Conservation (phyloP, 257 asterid genomes). For the Thymus mandschuricus region DNA sequence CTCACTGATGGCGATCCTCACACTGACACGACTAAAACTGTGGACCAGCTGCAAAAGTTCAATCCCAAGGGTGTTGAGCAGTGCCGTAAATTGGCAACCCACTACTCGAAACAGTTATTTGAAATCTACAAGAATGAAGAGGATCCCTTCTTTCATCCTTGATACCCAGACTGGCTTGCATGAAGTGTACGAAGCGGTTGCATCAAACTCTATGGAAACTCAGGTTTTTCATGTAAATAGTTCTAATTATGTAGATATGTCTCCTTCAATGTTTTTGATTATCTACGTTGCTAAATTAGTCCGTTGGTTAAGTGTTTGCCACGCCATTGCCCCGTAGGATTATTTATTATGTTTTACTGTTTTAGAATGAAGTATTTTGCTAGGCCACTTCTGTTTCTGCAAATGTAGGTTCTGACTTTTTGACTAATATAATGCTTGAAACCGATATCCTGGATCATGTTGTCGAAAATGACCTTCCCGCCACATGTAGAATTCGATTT, state of each 20-base stretch:
- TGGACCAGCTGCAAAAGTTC: constrained; percentile 50
- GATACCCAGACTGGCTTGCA: background rate
- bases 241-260: background rate
- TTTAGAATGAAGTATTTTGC: background rate
- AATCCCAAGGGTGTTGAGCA: constrained; percentile 43
- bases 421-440: background rate
- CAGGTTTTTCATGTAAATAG: background rate
- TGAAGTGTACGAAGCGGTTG: background rate
- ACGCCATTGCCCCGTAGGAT: background rate
- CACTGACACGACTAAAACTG: constrained; percentile 48
- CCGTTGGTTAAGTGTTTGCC: too few relatives aligned
- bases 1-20: constrained; percentile 55
- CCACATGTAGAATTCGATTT: background rate
- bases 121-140: constrained; percentile 53
- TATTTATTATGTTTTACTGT: too few relatives aligned
- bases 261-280: background rate
- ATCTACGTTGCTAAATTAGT: background rate
- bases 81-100: constrained; percentile 49
- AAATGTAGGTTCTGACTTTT: background rate
- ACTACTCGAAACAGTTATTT: constrained; percentile 65
- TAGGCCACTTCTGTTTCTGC: background rate
- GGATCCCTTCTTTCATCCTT: constrained; percentile 55
- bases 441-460: background rate
- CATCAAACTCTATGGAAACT: constrained; percentile 3
- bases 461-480: background rate